Evolutionary conservation across 2,329 filamentous ascomycete genomes (phyloP).

Genomic region (Talaromyces sp.): DNA sequence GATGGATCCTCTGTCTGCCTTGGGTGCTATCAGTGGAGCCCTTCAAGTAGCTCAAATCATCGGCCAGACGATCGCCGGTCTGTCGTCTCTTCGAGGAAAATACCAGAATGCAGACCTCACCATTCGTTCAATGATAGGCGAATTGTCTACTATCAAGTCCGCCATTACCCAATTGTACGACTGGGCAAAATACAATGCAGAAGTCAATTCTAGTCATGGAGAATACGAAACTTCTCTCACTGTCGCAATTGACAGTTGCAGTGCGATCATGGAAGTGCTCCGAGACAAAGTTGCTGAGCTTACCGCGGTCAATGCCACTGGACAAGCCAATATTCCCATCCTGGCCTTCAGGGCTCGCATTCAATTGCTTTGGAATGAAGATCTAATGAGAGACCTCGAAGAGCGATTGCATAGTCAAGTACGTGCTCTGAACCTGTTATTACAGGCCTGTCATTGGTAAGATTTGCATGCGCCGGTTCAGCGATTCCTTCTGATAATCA

Average conservation of each 20-base stretch:
- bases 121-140: constrained; percentile 32
- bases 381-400: constrained; percentile 32
- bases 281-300: constrained; percentile 30
- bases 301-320: constrained; percentile 17
- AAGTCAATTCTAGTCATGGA: constrained; percentile 21
- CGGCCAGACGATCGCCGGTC: constrained; percentile 27
- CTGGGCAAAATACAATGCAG: constrained; percentile 27
- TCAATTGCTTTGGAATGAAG: constrained; percentile 35
- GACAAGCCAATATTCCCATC: constrained; percentile 15
- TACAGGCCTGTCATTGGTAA: constrained; percentile 38
- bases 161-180: constrained; percentile 34
- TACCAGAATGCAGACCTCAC: constrained; percentile 35
- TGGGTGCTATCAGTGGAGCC: constrained; percentile 31
- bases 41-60: constrained; percentile 33
- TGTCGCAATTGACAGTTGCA: constrained; percentile 33
- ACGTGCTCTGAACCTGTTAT: constrained; percentile 33
- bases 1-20: constrained; percentile 33
- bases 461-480: neutral
- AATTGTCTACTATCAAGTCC: constrained; percentile 33
- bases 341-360: constrained; percentile 25
- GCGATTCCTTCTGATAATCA: neutral
- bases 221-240: constrained; percentile 28
- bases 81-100: constrained; percentile 31
- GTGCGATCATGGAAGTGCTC: constrained; percentile 33
- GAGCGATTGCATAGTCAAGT: constrained; percentile 34